These are phyloP conservation scores for Brachypodium distachyon DNA, from an alignment of 202 grass and related monocot genomes.

Conservation along the genomic window DNA sequence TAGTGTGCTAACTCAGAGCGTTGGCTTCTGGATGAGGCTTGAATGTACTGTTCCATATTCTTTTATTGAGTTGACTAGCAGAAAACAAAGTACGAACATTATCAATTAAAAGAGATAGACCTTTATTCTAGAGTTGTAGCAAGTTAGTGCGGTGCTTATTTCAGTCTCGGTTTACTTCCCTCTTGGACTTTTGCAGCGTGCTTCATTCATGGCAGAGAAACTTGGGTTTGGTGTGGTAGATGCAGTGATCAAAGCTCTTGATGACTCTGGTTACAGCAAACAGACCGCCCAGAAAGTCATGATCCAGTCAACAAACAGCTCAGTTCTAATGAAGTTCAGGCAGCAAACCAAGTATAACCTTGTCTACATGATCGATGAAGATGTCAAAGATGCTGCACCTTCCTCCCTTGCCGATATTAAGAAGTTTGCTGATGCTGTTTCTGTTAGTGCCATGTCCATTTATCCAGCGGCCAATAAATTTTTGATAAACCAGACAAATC, in stretches of 20 bases:
- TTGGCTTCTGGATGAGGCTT: not conserved
- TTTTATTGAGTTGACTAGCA: not conserved
- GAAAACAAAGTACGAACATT: not conserved
- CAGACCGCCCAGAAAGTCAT: constrained; percentile 52
- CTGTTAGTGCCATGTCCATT: constrained; percentile 42
- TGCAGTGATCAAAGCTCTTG: constrained; percentile 47
- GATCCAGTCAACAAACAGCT: constrained; percentile 70
- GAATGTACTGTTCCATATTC: not conserved
- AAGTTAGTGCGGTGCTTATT: not conserved
- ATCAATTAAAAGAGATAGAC: not conserved
- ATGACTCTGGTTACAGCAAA: constrained; percentile 56
- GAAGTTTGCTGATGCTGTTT: constrained; percentile 65
- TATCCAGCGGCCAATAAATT: constrained; percentile 11
- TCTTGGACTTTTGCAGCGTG: constrained; percentile 41
- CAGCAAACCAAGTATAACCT: constrained; percentile 64
- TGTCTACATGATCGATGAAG: constrained; percentile 48
- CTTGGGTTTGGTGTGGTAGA: constrained; percentile 51
- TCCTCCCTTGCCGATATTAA: constrained; percentile 72
- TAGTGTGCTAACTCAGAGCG: not conserved
- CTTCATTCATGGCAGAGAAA: constrained; percentile 62
- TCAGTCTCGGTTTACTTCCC: not conserved
- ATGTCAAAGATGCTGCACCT: constrained; percentile 46
- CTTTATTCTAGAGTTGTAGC: not conserved
- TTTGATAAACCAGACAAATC: constrained; percentile 32
- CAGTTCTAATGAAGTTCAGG: constrained; percentile 69